phyloP scores from a whole-genome alignment of 805 yeast genomes.

The Starmerella floris region DNA sequence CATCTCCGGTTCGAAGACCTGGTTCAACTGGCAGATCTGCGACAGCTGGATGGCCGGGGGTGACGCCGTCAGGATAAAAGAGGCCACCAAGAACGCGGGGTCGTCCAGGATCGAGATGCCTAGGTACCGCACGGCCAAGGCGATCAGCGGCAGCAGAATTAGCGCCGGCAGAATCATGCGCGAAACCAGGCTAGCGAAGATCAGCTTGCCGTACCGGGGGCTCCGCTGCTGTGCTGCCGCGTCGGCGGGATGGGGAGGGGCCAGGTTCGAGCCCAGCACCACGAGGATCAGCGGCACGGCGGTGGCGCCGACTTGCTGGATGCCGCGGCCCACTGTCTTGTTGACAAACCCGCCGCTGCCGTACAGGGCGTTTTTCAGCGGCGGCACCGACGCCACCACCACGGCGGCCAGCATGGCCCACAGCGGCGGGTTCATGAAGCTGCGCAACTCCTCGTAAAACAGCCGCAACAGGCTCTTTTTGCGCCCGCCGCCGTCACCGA shows the following conservation, averaged over 20 bases:
- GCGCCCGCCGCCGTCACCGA: background rate
- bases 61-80: slow-evolving; percentile 44
- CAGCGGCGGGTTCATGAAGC: slow-evolving; percentile 52
- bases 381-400: slow-evolving; percentile 44
- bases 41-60: slow-evolving; percentile 60
- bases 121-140: slow-evolving; percentile 39
- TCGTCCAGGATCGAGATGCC: slow-evolving; percentile 37
- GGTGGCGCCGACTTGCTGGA: slow-evolving; percentile 41
- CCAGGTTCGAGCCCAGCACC: slow-evolving; percentile 48
- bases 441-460: slow-evolving; percentile 15
- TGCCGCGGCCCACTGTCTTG: slow-evolving; percentile 40
- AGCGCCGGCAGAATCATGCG: slow-evolving; percentile 51
- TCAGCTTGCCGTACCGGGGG: slow-evolving; percentile 34
- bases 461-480: background rate
- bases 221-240: slow-evolving; percentile 12
- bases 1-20: slow-evolving; percentile 50
- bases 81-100: slow-evolving; percentile 48
- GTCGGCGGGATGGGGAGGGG: slow-evolving; percentile 41
- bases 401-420: slow-evolving; percentile 51
- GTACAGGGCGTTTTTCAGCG: slow-evolving; percentile 36
- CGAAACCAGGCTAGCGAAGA: slow-evolving; percentile 41
- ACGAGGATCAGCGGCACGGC: slow-evolving; percentile 50
- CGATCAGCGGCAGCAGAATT: slow-evolving; percentile 40
- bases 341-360: slow-evolving; percentile 35
- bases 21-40: slow-evolving; percentile 50